These are phyloP conservation scores for Moniliella sp. DNA, from an alignment of 1,284 basidiomycete genomes.

Conservation along the genomic window DNA sequence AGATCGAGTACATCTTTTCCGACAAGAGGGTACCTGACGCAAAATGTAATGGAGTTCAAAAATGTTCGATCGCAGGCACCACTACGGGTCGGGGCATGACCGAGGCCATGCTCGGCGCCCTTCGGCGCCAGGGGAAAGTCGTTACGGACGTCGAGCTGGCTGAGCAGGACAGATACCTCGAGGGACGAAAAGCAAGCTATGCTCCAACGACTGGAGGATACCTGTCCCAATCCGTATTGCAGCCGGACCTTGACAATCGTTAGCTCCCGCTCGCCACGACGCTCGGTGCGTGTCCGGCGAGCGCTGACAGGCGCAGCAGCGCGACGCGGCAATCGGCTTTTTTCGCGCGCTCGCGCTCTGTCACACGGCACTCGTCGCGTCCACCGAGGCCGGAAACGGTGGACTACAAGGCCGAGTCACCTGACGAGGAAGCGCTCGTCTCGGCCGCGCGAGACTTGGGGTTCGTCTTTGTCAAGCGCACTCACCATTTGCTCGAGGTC, in stretches of 20 bases:
- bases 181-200: slow-evolving; percentile 47
- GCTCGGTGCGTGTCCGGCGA: too few species aligned
- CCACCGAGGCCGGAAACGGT: too few species aligned
- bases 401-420: slow-evolving; percentile 83
- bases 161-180: slow-evolving; percentile 39
- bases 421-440: slow-evolving; percentile 83
- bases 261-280: too few species aligned
- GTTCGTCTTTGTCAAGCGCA: slow-evolving; percentile 64
- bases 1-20: slow-evolving; percentile 91
- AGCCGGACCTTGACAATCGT: too few species aligned
- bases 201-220: too few species aligned
- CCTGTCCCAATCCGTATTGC: too few species aligned
- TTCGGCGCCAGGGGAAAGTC: slow-evolving; percentile 54
- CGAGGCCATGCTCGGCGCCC: slow-evolving; percentile 77
- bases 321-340: slow-evolving; percentile 47
- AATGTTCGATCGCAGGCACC: slow-evolving; percentile 71
- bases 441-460: slow-evolving; percentile 73
- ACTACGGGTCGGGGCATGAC: slow-evolving; percentile 78
- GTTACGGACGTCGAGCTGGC: slow-evolving; percentile 45
- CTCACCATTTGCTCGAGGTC: slow-evolving; percentile 58
- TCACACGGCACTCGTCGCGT: slow-evolving; percentile 62
- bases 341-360: slow-evolving; percentile 71
- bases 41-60: slow-evolving; percentile 91
- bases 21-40: slow-evolving; percentile 47
- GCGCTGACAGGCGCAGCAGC: slow-evolving; percentile 44